phyloP scores from a whole-genome alignment of 352 stramenopile genomes.

The Phytophthora sansomeana region DNA sequence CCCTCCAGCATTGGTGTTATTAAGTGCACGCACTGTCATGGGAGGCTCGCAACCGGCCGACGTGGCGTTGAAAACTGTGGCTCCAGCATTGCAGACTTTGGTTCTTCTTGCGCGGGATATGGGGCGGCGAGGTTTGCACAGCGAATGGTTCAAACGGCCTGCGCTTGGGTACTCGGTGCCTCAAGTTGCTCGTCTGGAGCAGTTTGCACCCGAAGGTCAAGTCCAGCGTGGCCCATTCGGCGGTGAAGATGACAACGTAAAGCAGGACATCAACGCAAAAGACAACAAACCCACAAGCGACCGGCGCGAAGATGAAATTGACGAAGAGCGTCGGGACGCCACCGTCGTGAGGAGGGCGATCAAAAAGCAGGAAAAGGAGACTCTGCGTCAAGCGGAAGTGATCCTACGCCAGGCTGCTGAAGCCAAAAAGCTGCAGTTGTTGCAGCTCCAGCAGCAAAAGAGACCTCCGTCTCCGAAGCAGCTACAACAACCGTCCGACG shows the following conservation, averaged over 20 bases:
- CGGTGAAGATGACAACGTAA: not conserved
- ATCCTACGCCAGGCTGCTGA: conserved; percentile 41
- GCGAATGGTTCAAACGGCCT: conserved; percentile 33
- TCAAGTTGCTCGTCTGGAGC: conserved; percentile 43
- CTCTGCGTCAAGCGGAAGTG: conserved; percentile 54
- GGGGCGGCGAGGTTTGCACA: conserved; percentile 27
- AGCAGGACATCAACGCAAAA: not conserved
- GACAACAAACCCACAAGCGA: conserved; percentile 4
- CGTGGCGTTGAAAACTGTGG: conserved; percentile 29
- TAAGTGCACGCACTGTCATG: conserved; percentile 26
- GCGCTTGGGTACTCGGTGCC: conserved; percentile 24
- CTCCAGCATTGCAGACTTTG: conserved; percentile 30
- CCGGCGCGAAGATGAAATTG: conserved; percentile 20
- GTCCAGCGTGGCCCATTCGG: conserved; percentile 9
- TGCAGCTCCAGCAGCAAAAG: conserved; percentile 13
- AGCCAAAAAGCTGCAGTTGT: conserved; percentile 19
- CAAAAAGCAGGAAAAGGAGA: conserved; percentile 57
- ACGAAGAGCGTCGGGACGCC: conserved; percentile 31
- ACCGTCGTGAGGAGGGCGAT: conserved; percentile 37
- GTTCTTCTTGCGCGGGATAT: conserved; percentile 22
- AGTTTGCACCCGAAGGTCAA: conserved; percentile 43
- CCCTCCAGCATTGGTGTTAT: conserved; percentile 6
- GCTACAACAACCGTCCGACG: conserved; percentile 29
- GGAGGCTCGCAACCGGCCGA: conserved; percentile 32
- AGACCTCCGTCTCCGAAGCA: conserved; percentile 7